Percentiles rank a stretch among this genome's conserved stretches.
Conservation (phyloP, 225 moss, liverwort and hornwort species). For the Anthoceros angustus region DNA sequence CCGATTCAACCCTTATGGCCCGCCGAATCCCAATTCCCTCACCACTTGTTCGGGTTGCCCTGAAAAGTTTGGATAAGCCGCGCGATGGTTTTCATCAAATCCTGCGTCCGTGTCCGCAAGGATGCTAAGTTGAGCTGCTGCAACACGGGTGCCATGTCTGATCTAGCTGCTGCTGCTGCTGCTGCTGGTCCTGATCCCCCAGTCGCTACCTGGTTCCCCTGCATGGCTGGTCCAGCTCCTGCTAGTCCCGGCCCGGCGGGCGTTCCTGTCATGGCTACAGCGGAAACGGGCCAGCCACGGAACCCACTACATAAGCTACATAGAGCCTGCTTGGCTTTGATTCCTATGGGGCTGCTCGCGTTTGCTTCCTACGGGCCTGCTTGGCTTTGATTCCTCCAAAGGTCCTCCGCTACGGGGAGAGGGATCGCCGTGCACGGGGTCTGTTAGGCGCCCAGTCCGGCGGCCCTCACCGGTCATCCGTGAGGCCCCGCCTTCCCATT, state of each 20-base stretch:
- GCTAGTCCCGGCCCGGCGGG: neutral
- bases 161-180: constrained; percentile 22
- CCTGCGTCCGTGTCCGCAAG: constrained; percentile 74
- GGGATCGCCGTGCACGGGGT: no score
- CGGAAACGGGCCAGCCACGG: no score
- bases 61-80: constrained; percentile 77
- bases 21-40: neutral
- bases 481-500: no score
- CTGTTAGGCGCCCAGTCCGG: no score
- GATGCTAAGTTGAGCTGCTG: constrained; percentile 89
- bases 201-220: neutral
- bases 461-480: no score
- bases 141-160: constrained; percentile 66
- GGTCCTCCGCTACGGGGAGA: no score
- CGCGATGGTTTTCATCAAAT: constrained; percentile 68
- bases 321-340: no score
- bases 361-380: no score
- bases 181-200: constrained; percentile 11
- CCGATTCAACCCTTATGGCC: neutral
- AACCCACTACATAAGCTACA: no score
- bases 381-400: no score
- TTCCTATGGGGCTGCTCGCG: no score
- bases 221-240: neutral
- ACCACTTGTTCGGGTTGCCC: constrained; percentile 78
- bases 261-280: no score